These are phyloP conservation scores for Moesziomyces globuligerus DNA, from an alignment of 1,284 basidiomycete species.

Conservation along the genomic window DNA sequence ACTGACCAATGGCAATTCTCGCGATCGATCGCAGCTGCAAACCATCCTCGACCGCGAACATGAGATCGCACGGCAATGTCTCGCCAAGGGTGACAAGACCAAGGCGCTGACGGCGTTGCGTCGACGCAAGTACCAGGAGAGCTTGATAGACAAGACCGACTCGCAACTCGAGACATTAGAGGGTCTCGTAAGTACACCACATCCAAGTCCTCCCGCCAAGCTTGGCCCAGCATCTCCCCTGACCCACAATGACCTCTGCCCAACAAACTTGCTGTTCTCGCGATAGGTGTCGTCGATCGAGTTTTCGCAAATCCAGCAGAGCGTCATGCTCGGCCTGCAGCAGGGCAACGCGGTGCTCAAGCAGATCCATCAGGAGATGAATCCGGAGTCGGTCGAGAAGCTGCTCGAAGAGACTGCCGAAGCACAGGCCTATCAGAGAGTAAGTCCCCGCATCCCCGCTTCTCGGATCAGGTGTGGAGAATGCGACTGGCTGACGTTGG, in stretches of 20 bases:
- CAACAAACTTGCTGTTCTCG: not conserved
- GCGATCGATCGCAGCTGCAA: conserved; percentile 76
- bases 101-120: conserved; percentile 86
- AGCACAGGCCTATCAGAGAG: conserved; percentile 86
- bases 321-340: conserved; percentile 88
- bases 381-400: conserved; percentile 88
- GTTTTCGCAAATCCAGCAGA: conserved; percentile 91
- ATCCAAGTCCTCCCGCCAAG: too few species aligned
- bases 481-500: not conserved
- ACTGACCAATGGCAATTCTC: too few species aligned
- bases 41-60: conserved; percentile 85
- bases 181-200: conserved; percentile 77
- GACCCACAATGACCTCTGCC: not conserved
- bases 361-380: conserved; percentile 93
- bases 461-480: too few species aligned
- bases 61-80: conserved; percentile 84
- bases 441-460: too few species aligned
- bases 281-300: conserved; percentile 90
- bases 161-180: conserved; percentile 87
- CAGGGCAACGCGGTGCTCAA: conserved; percentile 93
- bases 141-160: conserved; percentile 86
- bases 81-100: conserved; percentile 83
- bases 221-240: too few species aligned
- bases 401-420: conserved; percentile 91
- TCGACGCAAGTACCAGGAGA: conserved; percentile 91